Evolutionary conservation across 2,329 filamentous ascomycete genomes (phyloP).

Genomic region (Aspergillus uvarum): DNA sequence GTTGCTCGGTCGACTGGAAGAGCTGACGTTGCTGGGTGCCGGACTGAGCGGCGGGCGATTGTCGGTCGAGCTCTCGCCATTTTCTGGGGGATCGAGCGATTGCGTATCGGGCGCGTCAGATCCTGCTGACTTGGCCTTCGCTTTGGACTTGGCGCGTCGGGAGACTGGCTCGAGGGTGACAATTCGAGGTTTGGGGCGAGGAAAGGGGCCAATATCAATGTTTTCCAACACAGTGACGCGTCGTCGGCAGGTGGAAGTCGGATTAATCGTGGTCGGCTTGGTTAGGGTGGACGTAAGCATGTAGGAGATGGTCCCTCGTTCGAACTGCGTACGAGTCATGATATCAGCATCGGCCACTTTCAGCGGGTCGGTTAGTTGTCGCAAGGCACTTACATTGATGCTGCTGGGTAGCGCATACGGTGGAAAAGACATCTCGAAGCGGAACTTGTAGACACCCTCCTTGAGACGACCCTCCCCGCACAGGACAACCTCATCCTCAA

Average conservation of each 20-base stretch:
- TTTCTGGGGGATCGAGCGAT: constrained; percentile 48
- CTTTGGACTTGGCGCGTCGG: constrained; percentile 64
- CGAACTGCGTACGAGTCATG: constrained; percentile 63
- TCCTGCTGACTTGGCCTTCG: constrained; percentile 47
- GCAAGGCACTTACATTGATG: constrained; percentile 71
- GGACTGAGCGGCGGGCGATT: constrained; percentile 47
- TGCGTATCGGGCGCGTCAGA: constrained; percentile 47
- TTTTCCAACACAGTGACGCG: constrained; percentile 78
- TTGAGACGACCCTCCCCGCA: constrained; percentile 64
- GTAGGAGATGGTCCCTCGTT: constrained; percentile 89
- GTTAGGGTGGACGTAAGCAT: constrained; percentile 87
- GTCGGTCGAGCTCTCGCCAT: constrained; percentile 31
- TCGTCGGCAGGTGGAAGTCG: constrained; percentile 75
- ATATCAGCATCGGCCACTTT: background rate
- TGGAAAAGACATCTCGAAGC: constrained; percentile 63
- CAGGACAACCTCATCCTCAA: constrained; percentile 64
- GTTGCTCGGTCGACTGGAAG: constrained; percentile 67
- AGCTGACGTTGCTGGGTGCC: constrained; percentile 67
- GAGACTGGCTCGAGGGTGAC: constrained; percentile 87
- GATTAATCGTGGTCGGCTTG: constrained; percentile 79
- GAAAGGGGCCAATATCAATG: constrained; percentile 77
- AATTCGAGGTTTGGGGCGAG: constrained; percentile 72
- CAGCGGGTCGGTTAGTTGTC: background rate
- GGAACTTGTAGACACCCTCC: constrained; percentile 65
- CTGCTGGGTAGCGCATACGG: constrained; percentile 70